Evolutionary conservation across 208 protist genomes (phyloP).

Genomic region (Entamoeba histolytica): DNA sequence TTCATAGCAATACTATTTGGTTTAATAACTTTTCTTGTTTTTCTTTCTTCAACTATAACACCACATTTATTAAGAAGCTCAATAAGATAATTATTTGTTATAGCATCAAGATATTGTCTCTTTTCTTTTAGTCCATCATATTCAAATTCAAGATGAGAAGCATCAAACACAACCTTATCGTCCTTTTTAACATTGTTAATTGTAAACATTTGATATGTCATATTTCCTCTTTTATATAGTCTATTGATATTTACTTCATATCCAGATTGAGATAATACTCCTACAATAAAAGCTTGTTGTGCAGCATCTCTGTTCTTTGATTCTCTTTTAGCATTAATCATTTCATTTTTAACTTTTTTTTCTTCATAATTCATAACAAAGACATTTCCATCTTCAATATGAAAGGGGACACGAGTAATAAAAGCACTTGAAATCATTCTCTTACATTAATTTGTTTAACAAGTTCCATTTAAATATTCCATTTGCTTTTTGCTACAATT

Average conservation of each 20-base stretch:
- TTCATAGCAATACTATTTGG: not conserved
- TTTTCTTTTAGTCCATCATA: not conserved
- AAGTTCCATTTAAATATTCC: too few relatives aligned
- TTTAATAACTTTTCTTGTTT: not conserved
- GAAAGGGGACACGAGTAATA: too few relatives aligned
- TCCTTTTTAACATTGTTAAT: not conserved
- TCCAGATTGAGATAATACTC: not conserved
- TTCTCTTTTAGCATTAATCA: not conserved
- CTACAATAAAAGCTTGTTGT: not conserved
- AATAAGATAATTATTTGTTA: not conserved
- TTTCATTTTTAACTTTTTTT: not conserved
- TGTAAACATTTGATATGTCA: not conserved
- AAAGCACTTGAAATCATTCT: too few relatives aligned
- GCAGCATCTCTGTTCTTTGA: not conserved
- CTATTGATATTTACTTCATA: not conserved
- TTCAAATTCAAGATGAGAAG: not conserved
- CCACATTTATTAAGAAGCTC: not conserved
- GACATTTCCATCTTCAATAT: too few relatives aligned
- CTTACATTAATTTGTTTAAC: too few relatives aligned
- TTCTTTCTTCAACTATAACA: not conserved
- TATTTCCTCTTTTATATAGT: not conserved
- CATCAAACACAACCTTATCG: not conserved
- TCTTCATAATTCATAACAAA: not conserved
- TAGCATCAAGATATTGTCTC: not conserved
- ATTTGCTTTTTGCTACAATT: too few relatives aligned